Evolutionary conservation across 2,329 filamentous ascomycete species (phyloP).

Genomic region (Paramyrothecium roridum): DNA sequence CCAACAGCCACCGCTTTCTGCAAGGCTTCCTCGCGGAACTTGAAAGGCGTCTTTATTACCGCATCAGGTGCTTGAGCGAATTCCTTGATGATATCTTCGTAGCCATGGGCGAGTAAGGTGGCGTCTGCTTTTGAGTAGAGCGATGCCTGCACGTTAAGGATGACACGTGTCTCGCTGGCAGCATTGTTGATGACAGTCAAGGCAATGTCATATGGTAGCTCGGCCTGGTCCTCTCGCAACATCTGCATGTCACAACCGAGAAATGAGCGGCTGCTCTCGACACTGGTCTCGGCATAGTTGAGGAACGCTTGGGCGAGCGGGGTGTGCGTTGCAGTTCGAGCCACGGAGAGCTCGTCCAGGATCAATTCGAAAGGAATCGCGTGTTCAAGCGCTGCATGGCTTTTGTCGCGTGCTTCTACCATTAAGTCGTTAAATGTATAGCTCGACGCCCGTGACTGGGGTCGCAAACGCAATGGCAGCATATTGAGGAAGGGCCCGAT

Average conservation of each 20-base stretch:
- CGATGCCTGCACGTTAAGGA: neutral
- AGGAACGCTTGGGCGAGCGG: neutral
- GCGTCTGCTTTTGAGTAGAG: neutral
- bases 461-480: neutral
- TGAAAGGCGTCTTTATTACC: neutral
- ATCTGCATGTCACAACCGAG: neutral
- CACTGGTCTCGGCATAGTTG: neutral
- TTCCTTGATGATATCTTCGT: neutral
- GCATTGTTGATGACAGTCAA: neutral
- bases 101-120: neutral
- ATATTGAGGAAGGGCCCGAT: neutral
- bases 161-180: neutral
- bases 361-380: neutral
- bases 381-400: neutral
- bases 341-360: neutral
- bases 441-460: neutral
- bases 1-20: neutral
- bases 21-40: neutral
- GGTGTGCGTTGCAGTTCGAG: neutral
- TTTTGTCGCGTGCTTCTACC: neutral
- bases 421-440: neutral
- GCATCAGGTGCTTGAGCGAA: neutral
- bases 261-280: neutral
- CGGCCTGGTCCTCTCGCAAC: neutral
- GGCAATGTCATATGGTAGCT: neutral